Percentiles rank a stretch among this genome's conserved stretches.
These are phyloP conservation scores for Penicillium oxalicum DNA, from an alignment of 2,329 filamentous ascomycete genomes.

Conservation along the genomic window DNA sequence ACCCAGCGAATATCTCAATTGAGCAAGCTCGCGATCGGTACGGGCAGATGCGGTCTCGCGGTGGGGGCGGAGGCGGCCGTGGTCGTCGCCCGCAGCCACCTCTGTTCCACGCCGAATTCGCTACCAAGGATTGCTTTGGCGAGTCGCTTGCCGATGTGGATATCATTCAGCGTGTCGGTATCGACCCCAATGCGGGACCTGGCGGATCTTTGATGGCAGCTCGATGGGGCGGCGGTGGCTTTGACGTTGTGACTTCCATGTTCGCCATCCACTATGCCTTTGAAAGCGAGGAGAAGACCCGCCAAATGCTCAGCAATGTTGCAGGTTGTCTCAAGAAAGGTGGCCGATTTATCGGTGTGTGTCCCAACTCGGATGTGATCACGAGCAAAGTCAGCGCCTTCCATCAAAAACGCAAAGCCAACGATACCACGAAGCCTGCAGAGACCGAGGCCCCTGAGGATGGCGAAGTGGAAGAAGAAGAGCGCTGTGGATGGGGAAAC, in stretches of 20 bases:
- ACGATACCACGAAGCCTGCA: conserved; percentile 36
- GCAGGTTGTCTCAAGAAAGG: conserved; percentile 87
- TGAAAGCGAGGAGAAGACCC: conserved; percentile 81
- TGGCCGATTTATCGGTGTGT: conserved; percentile 87
- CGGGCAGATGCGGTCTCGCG: conserved; percentile 59
- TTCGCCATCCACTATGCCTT: conserved; percentile 99
- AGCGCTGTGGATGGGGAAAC: conserved; percentile 79
- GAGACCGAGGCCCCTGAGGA: conserved; percentile 35
- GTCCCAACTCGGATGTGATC: conserved; percentile 93
- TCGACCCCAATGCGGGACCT: conserved; percentile 64
- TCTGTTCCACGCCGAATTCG: conserved; percentile 80
- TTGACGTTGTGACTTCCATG: conserved; percentile 98
- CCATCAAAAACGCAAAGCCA: conserved; percentile 54
- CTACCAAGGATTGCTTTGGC: conserved; percentile 86
- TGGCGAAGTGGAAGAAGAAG: conserved; percentile 54
- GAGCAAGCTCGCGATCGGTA: conserved; percentile 85
- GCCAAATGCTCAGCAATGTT: conserved; percentile 89
- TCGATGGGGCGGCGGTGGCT: conserved; percentile 68
- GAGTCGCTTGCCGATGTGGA: conserved; percentile 75
- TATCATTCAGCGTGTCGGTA: conserved; percentile 80
- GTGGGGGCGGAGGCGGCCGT: conserved; percentile 51
- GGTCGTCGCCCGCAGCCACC: conserved; percentile 49
- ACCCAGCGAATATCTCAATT: conserved; percentile 88
- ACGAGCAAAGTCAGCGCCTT: conserved; percentile 70
- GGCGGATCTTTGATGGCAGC: conserved; percentile 51